Evolutionary conservation across 441 rosid species (phyloP).

Genomic region (Lepidium campestre): DNA sequence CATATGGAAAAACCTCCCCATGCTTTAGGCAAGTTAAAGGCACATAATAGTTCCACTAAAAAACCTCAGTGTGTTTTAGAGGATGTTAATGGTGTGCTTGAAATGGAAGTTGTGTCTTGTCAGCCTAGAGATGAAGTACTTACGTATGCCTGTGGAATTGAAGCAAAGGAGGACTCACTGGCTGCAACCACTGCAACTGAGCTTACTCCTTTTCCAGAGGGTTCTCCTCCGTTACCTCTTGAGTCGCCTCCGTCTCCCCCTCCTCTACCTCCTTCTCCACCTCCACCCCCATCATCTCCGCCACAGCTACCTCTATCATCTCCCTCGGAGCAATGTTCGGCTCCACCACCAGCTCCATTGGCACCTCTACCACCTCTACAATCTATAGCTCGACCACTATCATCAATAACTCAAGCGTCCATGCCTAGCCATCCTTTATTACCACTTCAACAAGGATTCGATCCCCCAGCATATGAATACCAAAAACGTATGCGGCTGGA

Average conservation of each 20-base stretch:
- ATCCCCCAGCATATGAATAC: constrained; percentile 49
- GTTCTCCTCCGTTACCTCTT: constrained; percentile 74
- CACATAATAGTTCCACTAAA: constrained; percentile 46
- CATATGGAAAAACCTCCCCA: constrained; percentile 34
- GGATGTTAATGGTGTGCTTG: constrained; percentile 85
- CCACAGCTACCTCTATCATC: constrained; percentile 49
- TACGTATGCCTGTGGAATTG: constrained; percentile 33
- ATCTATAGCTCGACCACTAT: constrained; percentile 27
- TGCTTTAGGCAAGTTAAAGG: constrained; percentile 44
- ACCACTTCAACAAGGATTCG: constrained; percentile 34
- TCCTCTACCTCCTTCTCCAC: constrained; percentile 80
- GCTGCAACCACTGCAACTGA: constrained; percentile 28
- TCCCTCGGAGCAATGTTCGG: constrained; percentile 8
- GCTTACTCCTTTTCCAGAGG: constrained; percentile 44
- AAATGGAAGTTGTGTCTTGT: constrained; percentile 88
- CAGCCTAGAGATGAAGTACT: constrained; percentile 53
- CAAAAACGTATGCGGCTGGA: constrained; percentile 55
- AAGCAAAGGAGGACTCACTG: constrained; percentile 20
- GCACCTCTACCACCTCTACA: constrained; percentile 21
- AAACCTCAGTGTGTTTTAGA: constrained; percentile 68
- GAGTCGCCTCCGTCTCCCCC: constrained; percentile 81
- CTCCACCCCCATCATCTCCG: constrained; percentile 38
- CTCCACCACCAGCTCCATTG: constrained; percentile 23
- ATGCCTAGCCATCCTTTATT: constrained; percentile 44
- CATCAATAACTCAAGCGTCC: constrained; percentile 41